These are phyloP conservation scores for Vararia minispora DNA, from an alignment of 768 basidiomycete species.

Conservation along the genomic window DNA sequence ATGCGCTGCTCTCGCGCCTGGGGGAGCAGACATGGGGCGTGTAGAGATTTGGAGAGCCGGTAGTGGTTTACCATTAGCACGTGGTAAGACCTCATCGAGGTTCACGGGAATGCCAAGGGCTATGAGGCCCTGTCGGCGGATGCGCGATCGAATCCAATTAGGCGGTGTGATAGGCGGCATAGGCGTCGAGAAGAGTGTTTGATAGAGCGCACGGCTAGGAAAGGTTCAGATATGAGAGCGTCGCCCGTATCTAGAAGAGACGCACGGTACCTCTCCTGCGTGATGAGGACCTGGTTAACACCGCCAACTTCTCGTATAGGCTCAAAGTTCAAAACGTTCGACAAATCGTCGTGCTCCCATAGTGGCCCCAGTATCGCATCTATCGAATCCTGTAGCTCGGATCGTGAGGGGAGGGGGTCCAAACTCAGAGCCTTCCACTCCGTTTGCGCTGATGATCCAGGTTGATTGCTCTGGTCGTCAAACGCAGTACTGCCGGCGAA, in stretches of 20 bases:
- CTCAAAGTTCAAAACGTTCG: conserved; percentile 51
- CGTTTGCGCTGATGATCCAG: conserved; percentile 28
- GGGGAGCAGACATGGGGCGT: conserved; percentile 72
- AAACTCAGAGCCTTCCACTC: conserved; percentile 55
- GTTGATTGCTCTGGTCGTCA: conserved; percentile 26
- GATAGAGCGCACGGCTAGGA: conserved; percentile 69
- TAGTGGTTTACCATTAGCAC: conserved; percentile 48
- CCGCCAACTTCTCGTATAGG: conserved; percentile 74
- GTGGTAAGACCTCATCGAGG: conserved; percentile 81
- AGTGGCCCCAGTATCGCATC: conserved; percentile 55
- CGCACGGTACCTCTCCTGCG: conserved; percentile 53
- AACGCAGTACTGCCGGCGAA: conserved; percentile 29
- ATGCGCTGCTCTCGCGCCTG: conserved; percentile 39
- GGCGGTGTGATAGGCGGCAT: conserved; percentile 74
- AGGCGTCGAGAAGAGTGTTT: conserved; percentile 50
- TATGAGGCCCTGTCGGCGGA: conserved; percentile 84
- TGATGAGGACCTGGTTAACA: conserved; percentile 64
- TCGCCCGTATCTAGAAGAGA: conserved; percentile 5
- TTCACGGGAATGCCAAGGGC: conserved; percentile 90
- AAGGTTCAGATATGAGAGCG: conserved; percentile 17
- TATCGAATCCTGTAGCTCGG: conserved; percentile 49
- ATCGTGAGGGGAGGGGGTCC: conserved; percentile 49
- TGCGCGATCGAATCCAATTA: conserved; percentile 89
- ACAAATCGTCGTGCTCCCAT: conserved; percentile 44
- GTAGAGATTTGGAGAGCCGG: conserved; percentile 79